Conservation (phyloP, 2,329 filamentous ascomycete genomes). For the Bipolaris bicolor region DNA sequence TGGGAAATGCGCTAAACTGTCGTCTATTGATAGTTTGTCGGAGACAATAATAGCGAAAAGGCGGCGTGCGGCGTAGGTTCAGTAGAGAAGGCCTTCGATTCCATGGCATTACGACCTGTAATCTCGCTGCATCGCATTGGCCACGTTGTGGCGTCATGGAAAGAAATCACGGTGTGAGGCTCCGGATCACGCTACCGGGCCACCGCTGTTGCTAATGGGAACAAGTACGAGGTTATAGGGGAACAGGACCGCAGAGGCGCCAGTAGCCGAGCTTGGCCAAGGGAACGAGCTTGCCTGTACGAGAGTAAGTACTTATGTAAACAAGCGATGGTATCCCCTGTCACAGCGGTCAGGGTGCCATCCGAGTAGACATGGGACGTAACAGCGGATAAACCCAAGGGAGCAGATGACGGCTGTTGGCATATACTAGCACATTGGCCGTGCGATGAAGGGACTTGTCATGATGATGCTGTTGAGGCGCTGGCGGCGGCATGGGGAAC, state of each 20-base stretch:
- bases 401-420: too few species aligned
- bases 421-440: neutral
- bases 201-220: constrained; percentile 18
- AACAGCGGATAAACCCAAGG: too few species aligned
- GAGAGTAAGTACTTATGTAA: too few species aligned
- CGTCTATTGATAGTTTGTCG: too few species aligned
- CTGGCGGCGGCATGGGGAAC: neutral
- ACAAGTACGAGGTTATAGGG: constrained; percentile 15
- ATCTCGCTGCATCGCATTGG: constrained; percentile 18
- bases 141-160: constrained; percentile 18
- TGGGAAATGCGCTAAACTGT: too few species aligned
- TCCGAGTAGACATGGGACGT: too few species aligned
- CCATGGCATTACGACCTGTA: constrained; percentile 12
- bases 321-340: too few species aligned
- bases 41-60: too few species aligned
- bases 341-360: too few species aligned
- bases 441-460: too few species aligned
- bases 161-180: constrained; percentile 15
- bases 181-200: neutral
- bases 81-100: neutral
- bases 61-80: neutral
- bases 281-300: neutral
- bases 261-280: constrained; percentile 8
- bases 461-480: neutral
- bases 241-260: constrained; percentile 12